phyloP scores from a whole-genome alignment of 2,329 filamentous ascomycete genomes.

The Neurospora crassa region DNA sequence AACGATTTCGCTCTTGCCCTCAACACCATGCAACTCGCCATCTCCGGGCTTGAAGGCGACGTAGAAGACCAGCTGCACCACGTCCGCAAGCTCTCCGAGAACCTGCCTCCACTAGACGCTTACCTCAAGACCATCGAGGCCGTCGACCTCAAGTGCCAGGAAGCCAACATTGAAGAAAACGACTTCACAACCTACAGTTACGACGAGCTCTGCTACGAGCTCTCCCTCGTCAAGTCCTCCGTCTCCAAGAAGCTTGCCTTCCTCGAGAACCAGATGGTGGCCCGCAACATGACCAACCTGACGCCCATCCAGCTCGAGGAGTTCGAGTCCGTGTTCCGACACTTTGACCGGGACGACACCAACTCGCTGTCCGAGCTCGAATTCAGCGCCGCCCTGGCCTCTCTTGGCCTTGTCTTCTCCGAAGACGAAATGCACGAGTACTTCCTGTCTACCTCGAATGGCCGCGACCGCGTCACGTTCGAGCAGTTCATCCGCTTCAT shows the following conservation, averaged over 20 bases:
- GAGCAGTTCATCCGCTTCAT: constrained; percentile 99
- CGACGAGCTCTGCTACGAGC: constrained; percentile 89
- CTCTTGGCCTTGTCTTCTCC: constrained; percentile 87
- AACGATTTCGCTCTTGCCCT: constrained; percentile 95
- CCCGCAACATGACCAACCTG: constrained; percentile 95
- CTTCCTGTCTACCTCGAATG: constrained; percentile 78
- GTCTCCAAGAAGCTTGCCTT: constrained; percentile 96
- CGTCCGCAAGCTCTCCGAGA: constrained; percentile 75
- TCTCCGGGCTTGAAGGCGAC: constrained; percentile 94
- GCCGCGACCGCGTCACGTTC: constrained; percentile 75
- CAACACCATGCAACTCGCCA: constrained; percentile 88
- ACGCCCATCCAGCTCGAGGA: constrained; percentile 97
- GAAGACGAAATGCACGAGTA: constrained; percentile 98
- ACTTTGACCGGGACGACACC: constrained; percentile 89
- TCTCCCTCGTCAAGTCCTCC: constrained; percentile 80
- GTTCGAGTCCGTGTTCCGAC: constrained; percentile 95
- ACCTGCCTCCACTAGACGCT: constrained; percentile 77
- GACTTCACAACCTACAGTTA: constrained; percentile 99
- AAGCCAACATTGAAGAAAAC: constrained; percentile 98
- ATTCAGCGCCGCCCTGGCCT: constrained; percentile 92
- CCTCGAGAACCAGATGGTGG: constrained; percentile 96
- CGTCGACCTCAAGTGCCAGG: constrained; percentile 79
- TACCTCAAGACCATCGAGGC: constrained; percentile 82
- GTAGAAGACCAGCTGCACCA: constrained; percentile 90
- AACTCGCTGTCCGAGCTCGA: constrained; percentile 90